These are phyloP conservation scores for Linderniella brevidens DNA, from an alignment of 257 asterid genomes.

Conservation along the genomic window DNA sequence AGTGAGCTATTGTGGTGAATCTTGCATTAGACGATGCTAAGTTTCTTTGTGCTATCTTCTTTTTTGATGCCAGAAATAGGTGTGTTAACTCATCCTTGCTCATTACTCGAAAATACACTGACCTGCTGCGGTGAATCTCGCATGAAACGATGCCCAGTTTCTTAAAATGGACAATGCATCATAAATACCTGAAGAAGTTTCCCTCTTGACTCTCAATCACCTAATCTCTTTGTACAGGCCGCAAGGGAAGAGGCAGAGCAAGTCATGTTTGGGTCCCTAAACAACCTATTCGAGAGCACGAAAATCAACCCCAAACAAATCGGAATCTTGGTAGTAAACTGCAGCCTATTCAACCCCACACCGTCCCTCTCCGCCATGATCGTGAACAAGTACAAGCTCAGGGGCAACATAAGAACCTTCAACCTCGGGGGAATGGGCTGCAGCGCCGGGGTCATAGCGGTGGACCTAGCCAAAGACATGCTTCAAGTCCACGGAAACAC, in stretches of 20 bases:
- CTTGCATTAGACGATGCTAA: too few relatives aligned
- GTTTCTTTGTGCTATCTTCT: too few relatives aligned
- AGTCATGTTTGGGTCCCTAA: slow-evolving; percentile 45
- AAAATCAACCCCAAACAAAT: slow-evolving; percentile 32
- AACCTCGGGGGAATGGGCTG: slow-evolving; percentile 64
- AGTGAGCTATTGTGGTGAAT: too few relatives aligned
- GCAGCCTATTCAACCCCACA: slow-evolving; percentile 43
- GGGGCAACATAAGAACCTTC: slow-evolving; percentile 41
- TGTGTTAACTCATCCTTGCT: too few relatives aligned
- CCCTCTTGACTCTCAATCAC: too few relatives aligned
- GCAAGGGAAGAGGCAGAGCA: slow-evolving; percentile 51
- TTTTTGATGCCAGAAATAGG: too few relatives aligned
- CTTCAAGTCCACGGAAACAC: slow-evolving; percentile 38
- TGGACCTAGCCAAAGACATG: slow-evolving; percentile 44
- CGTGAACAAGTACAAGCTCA: slow-evolving; percentile 44
- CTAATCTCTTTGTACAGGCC: slow-evolving; percentile 15
- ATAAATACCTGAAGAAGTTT: too few relatives aligned
- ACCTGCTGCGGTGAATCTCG: too few relatives aligned
- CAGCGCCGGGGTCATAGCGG: slow-evolving; percentile 47
- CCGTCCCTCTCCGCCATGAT: slow-evolving; percentile 47
- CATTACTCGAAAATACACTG: too few relatives aligned
- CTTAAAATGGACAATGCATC: too few relatives aligned
- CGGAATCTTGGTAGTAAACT: slow-evolving; percentile 44
- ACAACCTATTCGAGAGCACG: slow-evolving; percentile 28
- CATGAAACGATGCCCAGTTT: too few relatives aligned